These are phyloP conservation scores for Didymella pinodella DNA, from an alignment of 2,329 filamentous ascomycete species.

Conservation along the genomic window DNA sequence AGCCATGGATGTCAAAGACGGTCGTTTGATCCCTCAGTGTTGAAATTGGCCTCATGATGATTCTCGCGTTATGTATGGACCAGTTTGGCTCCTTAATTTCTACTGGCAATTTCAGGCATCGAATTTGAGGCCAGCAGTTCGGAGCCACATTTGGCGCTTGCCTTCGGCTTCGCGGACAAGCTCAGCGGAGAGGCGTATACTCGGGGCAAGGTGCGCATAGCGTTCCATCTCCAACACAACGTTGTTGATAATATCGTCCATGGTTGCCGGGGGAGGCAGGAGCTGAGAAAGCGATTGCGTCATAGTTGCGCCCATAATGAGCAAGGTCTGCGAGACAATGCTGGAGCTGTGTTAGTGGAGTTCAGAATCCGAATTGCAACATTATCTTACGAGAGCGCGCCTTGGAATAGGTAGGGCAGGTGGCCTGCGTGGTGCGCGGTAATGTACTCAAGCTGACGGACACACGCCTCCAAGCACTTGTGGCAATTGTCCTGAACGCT, in stretches of 20 bases:
- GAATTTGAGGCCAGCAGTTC: constrained; percentile 51
- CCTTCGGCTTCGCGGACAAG: constrained; percentile 80
- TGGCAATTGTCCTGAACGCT: constrained; percentile 79
- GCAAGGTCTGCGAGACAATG: constrained; percentile 80
- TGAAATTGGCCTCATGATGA: background rate
- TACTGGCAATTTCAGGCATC: constrained; percentile 38
- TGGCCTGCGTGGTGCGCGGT: constrained; percentile 81
- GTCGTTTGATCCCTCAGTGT: background rate
- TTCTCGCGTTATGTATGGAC: background rate
- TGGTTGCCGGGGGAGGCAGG: constrained; percentile 62
- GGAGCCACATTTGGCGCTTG: constrained; percentile 68
- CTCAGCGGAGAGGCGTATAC: constrained; percentile 76
- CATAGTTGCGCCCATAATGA: constrained; percentile 87
- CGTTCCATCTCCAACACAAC: constrained; percentile 78
- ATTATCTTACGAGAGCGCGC: constrained; percentile 65
- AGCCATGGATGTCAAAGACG: background rate
- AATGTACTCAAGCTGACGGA: constrained; percentile 81
- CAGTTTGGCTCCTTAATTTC: background rate
- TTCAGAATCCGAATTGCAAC: background rate
- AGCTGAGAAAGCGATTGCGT: constrained; percentile 74
- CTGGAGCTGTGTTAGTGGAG: constrained; percentile 53
- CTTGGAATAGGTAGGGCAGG: constrained; percentile 87
- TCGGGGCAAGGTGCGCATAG: constrained; percentile 78
- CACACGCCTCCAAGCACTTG: constrained; percentile 80
- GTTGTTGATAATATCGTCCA: constrained; percentile 79